Percentiles rank a stretch among this genome's conserved stretches.
These are phyloP conservation scores for Sporothrix phasma DNA, from an alignment of 2,329 filamentous ascomycete species.

Conservation along the genomic window DNA sequence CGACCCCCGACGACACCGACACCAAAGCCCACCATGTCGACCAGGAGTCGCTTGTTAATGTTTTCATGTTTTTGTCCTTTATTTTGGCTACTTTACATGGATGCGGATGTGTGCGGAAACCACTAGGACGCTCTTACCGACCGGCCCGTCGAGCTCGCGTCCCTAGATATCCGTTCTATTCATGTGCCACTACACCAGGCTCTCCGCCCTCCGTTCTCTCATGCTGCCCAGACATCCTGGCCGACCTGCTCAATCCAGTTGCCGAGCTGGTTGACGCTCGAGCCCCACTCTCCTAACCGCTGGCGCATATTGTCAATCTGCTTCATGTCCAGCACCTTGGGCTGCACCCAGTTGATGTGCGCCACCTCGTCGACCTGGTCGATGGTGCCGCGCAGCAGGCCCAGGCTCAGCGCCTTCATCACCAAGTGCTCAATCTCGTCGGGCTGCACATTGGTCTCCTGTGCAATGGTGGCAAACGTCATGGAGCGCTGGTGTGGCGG, in stretches of 20 bases:
- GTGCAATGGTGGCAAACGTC: constrained; percentile 77
- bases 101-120: neutral
- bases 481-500: constrained; percentile 93
- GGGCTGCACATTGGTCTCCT: constrained; percentile 83
- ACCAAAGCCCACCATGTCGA: too few species aligned
- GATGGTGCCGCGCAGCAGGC: constrained; percentile 81
- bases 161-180: neutral
- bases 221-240: constrained; percentile 92
- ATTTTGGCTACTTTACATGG: neutral
- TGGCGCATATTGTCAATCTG: constrained; percentile 90
- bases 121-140: neutral
- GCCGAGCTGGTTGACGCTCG: constrained; percentile 87
- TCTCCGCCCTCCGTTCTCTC: constrained; percentile 15
- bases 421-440: constrained; percentile 96
- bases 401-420: constrained; percentile 97
- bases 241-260: constrained; percentile 95
- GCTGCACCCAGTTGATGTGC: constrained; percentile 96
- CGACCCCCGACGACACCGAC: too few species aligned
- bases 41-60: neutral
- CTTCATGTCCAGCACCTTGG: constrained; percentile 90
- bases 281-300: constrained; percentile 86
- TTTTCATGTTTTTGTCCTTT: neutral
- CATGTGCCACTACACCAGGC: neutral
- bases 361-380: constrained; percentile 93
- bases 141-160: neutral